These are phyloP conservation scores for Verruconis gallopava DNA, from an alignment of 2,329 filamentous ascomycete species.

Conservation along the genomic window DNA sequence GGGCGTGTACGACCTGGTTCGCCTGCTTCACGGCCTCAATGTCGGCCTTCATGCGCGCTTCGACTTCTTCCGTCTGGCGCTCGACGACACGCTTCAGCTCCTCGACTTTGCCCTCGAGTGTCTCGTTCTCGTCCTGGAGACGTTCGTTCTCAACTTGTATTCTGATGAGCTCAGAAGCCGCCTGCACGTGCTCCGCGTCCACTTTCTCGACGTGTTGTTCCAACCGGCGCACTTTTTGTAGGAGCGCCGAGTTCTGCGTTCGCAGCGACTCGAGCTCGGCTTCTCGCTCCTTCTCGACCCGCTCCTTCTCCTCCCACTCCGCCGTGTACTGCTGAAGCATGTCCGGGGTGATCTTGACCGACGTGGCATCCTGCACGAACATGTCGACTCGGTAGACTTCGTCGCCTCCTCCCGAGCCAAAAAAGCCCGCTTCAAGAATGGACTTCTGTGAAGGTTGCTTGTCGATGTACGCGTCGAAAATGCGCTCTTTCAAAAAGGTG, in stretches of 20 bases:
- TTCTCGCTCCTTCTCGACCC: constrained; percentile 69
- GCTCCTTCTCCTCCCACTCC: constrained; percentile 89
- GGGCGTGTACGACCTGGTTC: constrained; percentile 86
- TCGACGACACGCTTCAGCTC: constrained; percentile 81
- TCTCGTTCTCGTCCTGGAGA: constrained; percentile 80
- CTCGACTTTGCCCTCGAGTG: constrained; percentile 67
- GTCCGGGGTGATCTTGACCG: constrained; percentile 71
- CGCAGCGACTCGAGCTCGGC: constrained; percentile 65
- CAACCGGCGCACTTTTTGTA: constrained; percentile 66
- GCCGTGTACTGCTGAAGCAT: constrained; percentile 65
- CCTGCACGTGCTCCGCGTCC: constrained; percentile 78
- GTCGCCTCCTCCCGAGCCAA: constrained; percentile 77
- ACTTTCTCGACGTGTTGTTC: constrained; percentile 81
- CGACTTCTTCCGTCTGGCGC: constrained; percentile 78
- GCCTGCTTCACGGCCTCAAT: constrained; percentile 86
- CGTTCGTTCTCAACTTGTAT: constrained; percentile 91
- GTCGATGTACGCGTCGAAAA: constrained; percentile 97
- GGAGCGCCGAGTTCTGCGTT: constrained; percentile 51
- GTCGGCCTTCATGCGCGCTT: constrained; percentile 66
- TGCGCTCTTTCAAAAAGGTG: constrained; percentile 77
- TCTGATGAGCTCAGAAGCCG: constrained; percentile 82
- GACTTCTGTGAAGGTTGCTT: constrained; percentile 83
- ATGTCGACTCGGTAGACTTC: constrained; percentile 92
- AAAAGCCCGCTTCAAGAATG: constrained; percentile 92
- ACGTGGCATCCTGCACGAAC: constrained; percentile 83